Evolutionary conservation across 2,329 filamentous ascomycete species (phyloP).

Genomic region (Fusarium marasasianum): DNA sequence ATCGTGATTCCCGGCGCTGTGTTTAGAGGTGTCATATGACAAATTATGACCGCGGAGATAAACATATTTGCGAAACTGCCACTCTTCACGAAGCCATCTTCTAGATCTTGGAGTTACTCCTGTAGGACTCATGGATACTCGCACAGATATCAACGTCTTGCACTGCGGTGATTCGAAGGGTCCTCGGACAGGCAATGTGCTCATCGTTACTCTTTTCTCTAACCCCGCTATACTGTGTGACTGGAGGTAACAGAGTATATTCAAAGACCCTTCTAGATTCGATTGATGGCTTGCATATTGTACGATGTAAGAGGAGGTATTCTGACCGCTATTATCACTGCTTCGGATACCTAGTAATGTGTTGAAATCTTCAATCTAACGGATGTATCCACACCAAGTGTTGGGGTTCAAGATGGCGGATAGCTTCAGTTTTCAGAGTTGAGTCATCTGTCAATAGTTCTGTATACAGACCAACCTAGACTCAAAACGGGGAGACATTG

Average conservation of each 20-base stretch:
- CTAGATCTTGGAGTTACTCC: neutral
- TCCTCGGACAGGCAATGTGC: neutral
- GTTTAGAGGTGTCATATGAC: neutral
- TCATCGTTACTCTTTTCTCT: accelerated
- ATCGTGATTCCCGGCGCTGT: neutral
- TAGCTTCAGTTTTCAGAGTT: accelerated
- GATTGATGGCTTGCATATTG: neutral
- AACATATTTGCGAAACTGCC: neutral
- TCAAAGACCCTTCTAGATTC: neutral
- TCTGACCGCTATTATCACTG: neutral
- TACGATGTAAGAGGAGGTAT: accelerated
- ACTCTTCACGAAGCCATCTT: accelerated
- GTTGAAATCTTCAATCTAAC: neutral
- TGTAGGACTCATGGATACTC: neutral
- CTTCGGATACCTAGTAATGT: neutral
- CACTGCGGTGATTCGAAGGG: no score
- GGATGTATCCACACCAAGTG: neutral
- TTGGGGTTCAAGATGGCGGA: neutral
- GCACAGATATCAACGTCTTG: neutral
- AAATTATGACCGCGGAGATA: neutral
- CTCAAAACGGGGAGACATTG: accelerated
- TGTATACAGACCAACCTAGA: neutral
- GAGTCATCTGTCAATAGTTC: neutral
- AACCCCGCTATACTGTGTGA: neutral
- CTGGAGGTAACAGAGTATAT: no score